Conservation (phyloP, 345 rosid species). For the Hypericum androsaemum region DNA sequence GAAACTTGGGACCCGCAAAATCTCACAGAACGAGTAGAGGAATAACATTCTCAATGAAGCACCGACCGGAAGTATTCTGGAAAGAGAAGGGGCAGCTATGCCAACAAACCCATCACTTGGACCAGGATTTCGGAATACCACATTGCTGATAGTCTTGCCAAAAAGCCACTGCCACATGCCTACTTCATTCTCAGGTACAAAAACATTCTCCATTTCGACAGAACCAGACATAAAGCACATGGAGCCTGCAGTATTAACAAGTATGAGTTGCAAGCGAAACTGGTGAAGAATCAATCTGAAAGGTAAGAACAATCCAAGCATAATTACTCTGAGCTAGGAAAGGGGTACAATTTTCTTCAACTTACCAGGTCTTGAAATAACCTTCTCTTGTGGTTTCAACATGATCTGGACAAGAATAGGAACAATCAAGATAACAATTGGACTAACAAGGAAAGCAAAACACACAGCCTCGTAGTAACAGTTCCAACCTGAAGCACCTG, state of each 20-base stretch:
- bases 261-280: constrained; percentile 5
- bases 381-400: constrained; percentile 82
- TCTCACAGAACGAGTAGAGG: neutral
- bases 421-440: neutral
- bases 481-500: constrained; percentile 81
- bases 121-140: constrained; percentile 62
- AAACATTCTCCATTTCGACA: constrained; percentile 78
- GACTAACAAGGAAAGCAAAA: neutral
- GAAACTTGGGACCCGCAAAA: neutral
- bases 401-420: constrained; percentile 49
- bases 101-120: constrained; percentile 77
- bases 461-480: neutral
- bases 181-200: constrained; percentile 77
- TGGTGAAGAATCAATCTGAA: constrained; percentile 1
- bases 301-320: neutral
- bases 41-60: constrained; percentile 9
- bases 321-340: neutral
- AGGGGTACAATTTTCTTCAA: constrained; percentile 4
- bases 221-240: constrained; percentile 98
- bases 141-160: constrained; percentile 74
- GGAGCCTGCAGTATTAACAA: constrained; percentile 41
- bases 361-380: constrained; percentile 82
- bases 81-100: constrained; percentile 87
- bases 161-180: constrained; percentile 94
- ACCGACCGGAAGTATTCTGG: constrained; percentile 95